Evolutionary conservation across 139 green algal species (phyloP), one percentile per base, ranked within the genome.

Genomic region (Picochlorum sp.): DNA sequence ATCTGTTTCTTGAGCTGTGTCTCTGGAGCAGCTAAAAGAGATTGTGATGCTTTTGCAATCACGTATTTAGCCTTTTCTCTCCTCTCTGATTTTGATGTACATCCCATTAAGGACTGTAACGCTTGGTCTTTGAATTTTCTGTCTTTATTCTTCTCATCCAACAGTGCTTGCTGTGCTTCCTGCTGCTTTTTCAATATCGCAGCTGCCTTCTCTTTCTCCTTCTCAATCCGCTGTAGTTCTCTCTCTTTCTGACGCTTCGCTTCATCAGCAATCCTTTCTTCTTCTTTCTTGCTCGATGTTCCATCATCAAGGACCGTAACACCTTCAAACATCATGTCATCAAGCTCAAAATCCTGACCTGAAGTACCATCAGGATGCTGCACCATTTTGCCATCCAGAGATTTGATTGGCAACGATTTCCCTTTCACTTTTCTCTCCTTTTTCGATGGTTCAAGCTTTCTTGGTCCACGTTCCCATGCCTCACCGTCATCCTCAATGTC

Each of bases 1-100:
- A 88, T 56, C 38, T 75, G 24, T 6, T 54, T 66, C 37, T 37
- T 37, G 50, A 87, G 38, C 11, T 83, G 58, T 37, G 66, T 49
- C 57, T 96, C 86, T 1, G 90, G 90, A 37, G 83, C 76, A 7
- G 73, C 67, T 63, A 96, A 70, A 37, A 96, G 37, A 57, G 79
- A 63, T 24, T 81, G 83, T 3, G 84, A 83, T 20, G 84, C 68
- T 13, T 74, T 45, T 6, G 87, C 89, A 66, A 96, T 91, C 45
- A 74, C 70, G 71, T 81, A 70, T 62, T 81, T 82, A 11, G 83
- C 71, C 37, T 64, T 68, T 23, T 82, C 63, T 2, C 79, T 57
- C 28, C 84, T 75, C 49, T 70, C 26, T n/a, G 63, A 47, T 1
- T 60, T 59, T 30, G 71, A 49, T 34, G 71, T 61, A 8, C 68